These are phyloP conservation scores for Cucumis sativus DNA, from an alignment of 306 rosid genomes.

Conservation along the genomic window DNA sequence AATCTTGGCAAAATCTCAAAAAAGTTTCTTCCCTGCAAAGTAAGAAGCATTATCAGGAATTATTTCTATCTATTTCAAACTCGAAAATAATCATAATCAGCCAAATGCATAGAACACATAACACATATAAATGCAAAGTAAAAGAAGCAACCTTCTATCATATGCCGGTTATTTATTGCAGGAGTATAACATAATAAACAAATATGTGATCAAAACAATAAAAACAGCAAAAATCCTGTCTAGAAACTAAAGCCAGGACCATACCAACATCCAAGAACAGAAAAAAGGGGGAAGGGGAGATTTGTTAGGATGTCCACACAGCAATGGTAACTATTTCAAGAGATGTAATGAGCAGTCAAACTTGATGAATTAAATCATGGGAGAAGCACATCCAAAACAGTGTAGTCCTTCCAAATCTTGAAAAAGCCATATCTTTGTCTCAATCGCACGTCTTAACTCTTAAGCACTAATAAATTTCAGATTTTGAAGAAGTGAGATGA, in stretches of 20 bases:
- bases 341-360: background rate
- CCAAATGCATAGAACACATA: background rate
- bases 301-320: background rate
- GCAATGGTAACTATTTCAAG: background rate
- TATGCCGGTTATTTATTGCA: constrained; percentile 3
- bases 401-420: background rate
- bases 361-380: background rate
- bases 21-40: constrained; percentile 32
- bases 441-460: constrained; percentile 1
- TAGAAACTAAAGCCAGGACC: background rate
- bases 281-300: background rate
- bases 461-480: background rate
- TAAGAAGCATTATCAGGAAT: constrained; percentile 8
- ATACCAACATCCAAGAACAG: background rate
- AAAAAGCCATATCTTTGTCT: constrained; percentile 6
- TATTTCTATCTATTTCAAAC: background rate
- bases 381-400: background rate
- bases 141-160: background rate
- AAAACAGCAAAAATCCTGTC: background rate
- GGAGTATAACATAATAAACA: background rate
- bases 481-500: background rate
- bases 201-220: background rate
- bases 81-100: background rate
- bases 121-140: background rate
- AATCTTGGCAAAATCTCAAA: constrained; percentile 13